phyloP scores from a whole-genome alignment of 2,329 filamentous ascomycete species.

The Phialophora tarda region DNA sequence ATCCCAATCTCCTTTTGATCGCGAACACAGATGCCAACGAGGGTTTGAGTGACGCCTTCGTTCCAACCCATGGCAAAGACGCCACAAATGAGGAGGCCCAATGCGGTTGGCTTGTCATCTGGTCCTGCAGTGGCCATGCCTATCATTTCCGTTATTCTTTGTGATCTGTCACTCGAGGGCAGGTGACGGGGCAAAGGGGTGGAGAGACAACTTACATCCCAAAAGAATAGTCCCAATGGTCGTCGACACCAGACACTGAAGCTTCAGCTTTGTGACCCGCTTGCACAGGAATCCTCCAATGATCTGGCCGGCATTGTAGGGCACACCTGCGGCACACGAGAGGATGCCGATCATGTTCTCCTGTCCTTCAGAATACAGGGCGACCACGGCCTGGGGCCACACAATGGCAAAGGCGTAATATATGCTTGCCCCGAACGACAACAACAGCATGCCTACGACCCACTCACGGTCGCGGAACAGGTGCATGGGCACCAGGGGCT shows the following conservation, averaged over 20 bases:
- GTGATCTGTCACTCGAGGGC: not conserved
- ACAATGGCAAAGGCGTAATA: conserved; percentile 55
- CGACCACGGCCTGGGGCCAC: conserved; percentile 52
- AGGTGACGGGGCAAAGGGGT: not conserved
- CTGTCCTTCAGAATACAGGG: conserved; percentile 49
- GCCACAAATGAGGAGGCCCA: conserved; percentile 3
- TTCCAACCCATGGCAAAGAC: conserved; percentile 35
- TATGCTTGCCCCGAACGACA: conserved; percentile 50
- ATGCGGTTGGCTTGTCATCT: not conserved
- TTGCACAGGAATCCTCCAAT: conserved; percentile 7
- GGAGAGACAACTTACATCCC: not conserved
- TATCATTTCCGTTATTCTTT: not conserved
- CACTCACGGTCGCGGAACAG: conserved; percentile 52
- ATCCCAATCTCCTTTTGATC: conserved; percentile 40
- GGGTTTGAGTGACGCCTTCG: conserved; percentile 36
- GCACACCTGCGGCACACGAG: not conserved
- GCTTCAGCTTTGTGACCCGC: not conserved
- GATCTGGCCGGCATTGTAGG: conserved; percentile 6
- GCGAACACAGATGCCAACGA: conserved; percentile 33
- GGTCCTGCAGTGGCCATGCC: conserved; percentile 3
- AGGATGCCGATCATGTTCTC: conserved; percentile 38
- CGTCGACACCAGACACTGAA: not conserved
- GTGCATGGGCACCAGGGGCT: conserved; percentile 51
- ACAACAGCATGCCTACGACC: conserved; percentile 43
- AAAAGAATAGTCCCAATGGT: conserved; percentile 3